Evolutionary conservation across 2,329 filamentous ascomycete genomes (phyloP), one percentile per base, ranked within the genome.

Genomic region (Trichoderma sp.): DNA sequence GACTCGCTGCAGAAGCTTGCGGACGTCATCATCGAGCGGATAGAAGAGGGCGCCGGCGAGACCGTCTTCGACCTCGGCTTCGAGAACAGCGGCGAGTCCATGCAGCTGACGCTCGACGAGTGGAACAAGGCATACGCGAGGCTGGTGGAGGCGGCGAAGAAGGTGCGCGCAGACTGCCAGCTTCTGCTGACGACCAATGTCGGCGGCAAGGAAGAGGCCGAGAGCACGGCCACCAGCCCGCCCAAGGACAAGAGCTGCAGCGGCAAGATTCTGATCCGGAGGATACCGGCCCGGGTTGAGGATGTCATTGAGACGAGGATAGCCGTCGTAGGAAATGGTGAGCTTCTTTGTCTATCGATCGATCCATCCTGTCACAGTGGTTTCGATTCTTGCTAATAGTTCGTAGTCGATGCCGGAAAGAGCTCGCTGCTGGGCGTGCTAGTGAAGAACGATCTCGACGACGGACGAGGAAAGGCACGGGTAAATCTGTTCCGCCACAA

Each of bases 401-500:
- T 39, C 34, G 34, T 68, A 89, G 90, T 99, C 63, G 95, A 99
- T 76, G 95, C 95, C 10, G 95, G 95, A 0, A 99, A 99, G 79
- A 96, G 92, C 74, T 98, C 95, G 30, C 90, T 98, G 86, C 82
- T 99, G 2, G 95, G 95, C 50, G 95, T 99, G 1, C 82, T 99
- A 6, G 95, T 98, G 7, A 98, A 98, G 78, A 95, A 95, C 5
- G 91, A 91, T 59, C 87, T 99, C 2, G 95, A 99, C 72, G 95
- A 99, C 78, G 95, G 95, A 17, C 86, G 95, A 74, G 95, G 95
- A 14, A 94, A 91, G 76, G 94, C 95, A 52, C 90, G 95, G 68
- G 91, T 99, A 59, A 98, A 97, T 69, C 87, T 99, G 14, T 99
- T 99, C 79, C 87, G 95, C 17, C 95, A 99, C 78, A 98, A 99